Evolutionary conservation across 2,329 filamentous ascomycete genomes (phyloP).

Genomic region (Sphaerulina musiva): DNA sequence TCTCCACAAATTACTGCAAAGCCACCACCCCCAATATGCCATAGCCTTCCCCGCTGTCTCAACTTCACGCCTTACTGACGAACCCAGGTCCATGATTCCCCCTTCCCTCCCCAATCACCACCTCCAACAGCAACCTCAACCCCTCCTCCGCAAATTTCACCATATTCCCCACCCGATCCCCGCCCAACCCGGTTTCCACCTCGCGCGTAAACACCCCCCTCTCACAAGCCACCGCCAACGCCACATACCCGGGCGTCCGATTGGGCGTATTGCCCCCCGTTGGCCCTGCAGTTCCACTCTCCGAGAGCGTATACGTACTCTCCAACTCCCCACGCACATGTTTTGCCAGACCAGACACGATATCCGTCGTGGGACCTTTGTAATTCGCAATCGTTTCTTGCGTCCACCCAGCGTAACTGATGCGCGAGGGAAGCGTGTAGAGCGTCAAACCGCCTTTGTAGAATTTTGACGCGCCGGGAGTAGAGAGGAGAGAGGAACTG

Average conservation of each 20-base stretch:
- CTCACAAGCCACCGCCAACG: slow-evolving; percentile 53
- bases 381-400: slow-evolving; percentile 48
- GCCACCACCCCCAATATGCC: too few relatives aligned
- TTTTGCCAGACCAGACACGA: slow-evolving; percentile 52
- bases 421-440: slow-evolving; percentile 53
- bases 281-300: slow-evolving; percentile 60
- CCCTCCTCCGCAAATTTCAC: slow-evolving; percentile 54
- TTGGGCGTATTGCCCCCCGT: slow-evolving; percentile 53
- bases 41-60: too few relatives aligned
- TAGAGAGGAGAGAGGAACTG: slow-evolving; percentile 52
- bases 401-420: slow-evolving; percentile 57
- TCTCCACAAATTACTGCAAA: too few relatives aligned
- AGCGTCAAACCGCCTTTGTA: slow-evolving; percentile 59
- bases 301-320: slow-evolving; percentile 52
- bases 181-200: slow-evolving; percentile 49
- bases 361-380: slow-evolving; percentile 52
- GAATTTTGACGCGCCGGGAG: slow-evolving; percentile 52
- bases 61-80: slow-evolving; percentile 14
- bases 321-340: slow-evolving; percentile 51
- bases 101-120: slow-evolving; percentile 41
- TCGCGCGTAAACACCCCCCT: slow-evolving; percentile 50
- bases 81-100: neutral
- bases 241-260: slow-evolving; percentile 57
- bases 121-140: slow-evolving; percentile 51
- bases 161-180: slow-evolving; percentile 56